Base-by-base conservation (phyloP, 2,329 filamentous ascomycete genomes). In the Aureobasidium sp. region DNA sequence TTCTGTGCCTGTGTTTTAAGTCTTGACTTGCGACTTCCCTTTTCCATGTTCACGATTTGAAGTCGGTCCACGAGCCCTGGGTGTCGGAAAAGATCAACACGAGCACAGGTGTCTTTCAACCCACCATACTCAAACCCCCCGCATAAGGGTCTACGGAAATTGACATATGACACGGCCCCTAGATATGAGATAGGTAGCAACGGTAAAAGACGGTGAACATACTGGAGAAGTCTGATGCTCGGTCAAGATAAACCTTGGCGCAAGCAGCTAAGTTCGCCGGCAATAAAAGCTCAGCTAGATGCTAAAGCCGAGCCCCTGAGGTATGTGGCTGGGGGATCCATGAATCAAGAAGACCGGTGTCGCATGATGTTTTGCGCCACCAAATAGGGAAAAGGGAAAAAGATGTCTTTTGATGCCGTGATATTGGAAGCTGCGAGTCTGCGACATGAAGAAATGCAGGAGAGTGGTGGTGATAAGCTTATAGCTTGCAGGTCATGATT, bases 331-430 rank as follows among this genome's bases (percentile, higher is more conserved):
- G 34, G 34, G 34, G 15, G 29, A 25, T 45, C 16, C 52, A 54
- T 30, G 37, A 54, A 42, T 41, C 53, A 45, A 34, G 6, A 6
- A 37, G 13, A 57, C 41, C 53, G 7, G 53, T 39, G 53, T 57
- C 53, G 53, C 53, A 57, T 45, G 30, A 57, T 25, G 27, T 3
- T 15, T 37, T 36, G 53, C 53, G 53, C 53, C 53, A 57, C 53
- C 27, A 45, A 36, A 57, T 54, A 25, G 25, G 32, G 9, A 34
- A 34, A 41, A 21, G 21, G 21, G 13, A 30, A 27, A 25, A 30
- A 7, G 21, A 21, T 21, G 5, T 57, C 39, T 57, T 29, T 45
- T 13, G 37, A 32, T 21, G 41, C 6, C 53, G 16, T 30, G 41
- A 57, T 39, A 37, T 25, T 16, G 16, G 7, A 25, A 27, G 34